phyloP scores from a whole-genome alignment of 2,329 filamentous ascomycete genomes.

The Fusarium duplospermum region DNA sequence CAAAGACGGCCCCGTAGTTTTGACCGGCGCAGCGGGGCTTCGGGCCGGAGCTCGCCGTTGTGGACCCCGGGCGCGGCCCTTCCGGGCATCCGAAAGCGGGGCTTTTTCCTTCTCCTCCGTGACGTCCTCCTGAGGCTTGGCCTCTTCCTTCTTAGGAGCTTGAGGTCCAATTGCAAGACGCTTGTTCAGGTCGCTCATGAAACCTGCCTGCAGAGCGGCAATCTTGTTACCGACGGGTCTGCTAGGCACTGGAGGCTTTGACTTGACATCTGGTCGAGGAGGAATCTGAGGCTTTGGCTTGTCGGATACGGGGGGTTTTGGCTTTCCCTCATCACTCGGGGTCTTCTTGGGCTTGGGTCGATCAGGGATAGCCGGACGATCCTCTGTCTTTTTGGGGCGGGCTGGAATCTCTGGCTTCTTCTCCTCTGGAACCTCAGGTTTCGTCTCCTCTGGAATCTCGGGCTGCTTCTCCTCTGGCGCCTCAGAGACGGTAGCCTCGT shows the following conservation, averaged over 20 bases:
- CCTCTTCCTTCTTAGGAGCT: slow-evolving; percentile 79
- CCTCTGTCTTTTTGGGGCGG: slow-evolving; percentile 55
- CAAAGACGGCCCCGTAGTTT: slow-evolving; percentile 53
- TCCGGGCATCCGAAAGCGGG: slow-evolving; percentile 89
- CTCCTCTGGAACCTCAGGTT: slow-evolving; percentile 30
- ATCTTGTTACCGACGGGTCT: slow-evolving; percentile 87
- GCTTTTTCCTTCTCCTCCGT: slow-evolving; percentile 74
- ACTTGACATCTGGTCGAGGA: slow-evolving; percentile 70
- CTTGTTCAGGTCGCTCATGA: slow-evolving; percentile 93
- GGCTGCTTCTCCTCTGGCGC: slow-evolving; percentile 42
- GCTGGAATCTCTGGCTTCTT: slow-evolving; percentile 46
- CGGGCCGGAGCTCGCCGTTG: slow-evolving; percentile 76
- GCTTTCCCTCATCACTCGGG: slow-evolving; percentile 52
- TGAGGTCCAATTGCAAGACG: slow-evolving; percentile 86
- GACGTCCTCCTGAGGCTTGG: slow-evolving; percentile 65
- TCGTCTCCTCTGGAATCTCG: slow-evolving; percentile 42
- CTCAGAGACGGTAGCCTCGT: slow-evolving; percentile 77
- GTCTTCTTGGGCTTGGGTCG: slow-evolving; percentile 65
- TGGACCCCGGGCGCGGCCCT: slow-evolving; percentile 89
- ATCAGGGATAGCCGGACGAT: slow-evolving; percentile 61
- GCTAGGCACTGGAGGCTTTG: slow-evolving; percentile 83
- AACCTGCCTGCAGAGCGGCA: slow-evolving; percentile 88
- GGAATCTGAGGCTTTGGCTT: slow-evolving; percentile 72
- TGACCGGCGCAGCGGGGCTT: slow-evolving; percentile 54
- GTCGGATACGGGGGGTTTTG: slow-evolving; percentile 59